Evolutionary conservation across 2,329 filamentous ascomycete species (phyloP).

Genomic region (Neonectria coccinea): DNA sequence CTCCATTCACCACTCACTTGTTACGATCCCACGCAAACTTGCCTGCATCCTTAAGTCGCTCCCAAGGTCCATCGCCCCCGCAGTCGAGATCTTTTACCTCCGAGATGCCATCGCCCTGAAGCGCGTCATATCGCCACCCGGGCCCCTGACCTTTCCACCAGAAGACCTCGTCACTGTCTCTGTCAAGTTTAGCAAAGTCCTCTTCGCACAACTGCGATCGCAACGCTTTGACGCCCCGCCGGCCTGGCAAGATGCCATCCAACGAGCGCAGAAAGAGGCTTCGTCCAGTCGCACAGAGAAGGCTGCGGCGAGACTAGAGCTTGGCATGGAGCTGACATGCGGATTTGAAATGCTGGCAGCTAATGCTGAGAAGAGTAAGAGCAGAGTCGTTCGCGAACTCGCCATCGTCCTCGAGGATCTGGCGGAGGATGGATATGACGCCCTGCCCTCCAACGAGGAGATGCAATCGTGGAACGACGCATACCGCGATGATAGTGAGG

Average conservation of each 20-base stretch:
- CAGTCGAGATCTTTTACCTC: slow-evolving; percentile 92
- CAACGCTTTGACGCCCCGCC: slow-evolving; percentile 81
- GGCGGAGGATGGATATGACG: slow-evolving; percentile 73
- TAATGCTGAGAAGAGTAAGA: slow-evolving; percentile 76
- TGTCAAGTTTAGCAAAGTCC: slow-evolving; percentile 85
- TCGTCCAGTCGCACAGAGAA: slow-evolving; percentile 32
- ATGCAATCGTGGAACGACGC: slow-evolving; percentile 75
- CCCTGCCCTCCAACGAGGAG: slow-evolving; percentile 78
- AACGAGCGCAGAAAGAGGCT: slow-evolving; percentile 35
- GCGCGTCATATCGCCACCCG: slow-evolving; percentile 69
- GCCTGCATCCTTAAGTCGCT: slow-evolving; percentile 82
- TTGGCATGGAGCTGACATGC: slow-evolving; percentile 90
- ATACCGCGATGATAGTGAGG: slow-evolving; percentile 81
- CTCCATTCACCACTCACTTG: slow-evolving; percentile 79
- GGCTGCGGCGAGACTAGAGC: slow-evolving; percentile 61
- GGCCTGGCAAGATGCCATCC: slow-evolving; percentile 56
- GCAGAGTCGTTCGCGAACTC: slow-evolving; percentile 78
- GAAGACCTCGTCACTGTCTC: slow-evolving; percentile 83
- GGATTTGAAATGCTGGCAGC: slow-evolving; percentile 89
- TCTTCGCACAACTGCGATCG: slow-evolving; percentile 90
- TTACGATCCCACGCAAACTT: slow-evolving; percentile 83
- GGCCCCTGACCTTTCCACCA: slow-evolving; percentile 74
- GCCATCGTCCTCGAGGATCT: slow-evolving; percentile 81
- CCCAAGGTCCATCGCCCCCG: slow-evolving; percentile 82
- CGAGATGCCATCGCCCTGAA: slow-evolving; percentile 83